These are phyloP conservation scores for Entomortierella chlamydospora DNA, from an alignment of 192 early-diverging fungal genomes.

Conservation along the genomic window DNA sequence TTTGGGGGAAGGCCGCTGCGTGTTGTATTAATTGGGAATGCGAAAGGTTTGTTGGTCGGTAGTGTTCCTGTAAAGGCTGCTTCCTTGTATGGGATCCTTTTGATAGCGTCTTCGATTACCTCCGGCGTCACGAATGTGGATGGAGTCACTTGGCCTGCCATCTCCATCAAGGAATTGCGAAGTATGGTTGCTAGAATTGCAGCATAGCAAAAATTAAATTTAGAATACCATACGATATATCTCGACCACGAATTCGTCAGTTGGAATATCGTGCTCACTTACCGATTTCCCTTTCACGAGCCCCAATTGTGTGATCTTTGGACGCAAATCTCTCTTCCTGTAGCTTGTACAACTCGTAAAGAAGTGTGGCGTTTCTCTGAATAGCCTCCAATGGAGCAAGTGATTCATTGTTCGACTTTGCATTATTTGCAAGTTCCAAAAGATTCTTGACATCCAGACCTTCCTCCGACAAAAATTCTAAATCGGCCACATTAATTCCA, in stretches of 20 bases:
- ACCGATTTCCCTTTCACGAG: constrained; percentile 59
- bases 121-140: constrained; percentile 43
- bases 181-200: constrained; percentile 39
- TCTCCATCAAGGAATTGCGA: constrained; percentile 35
- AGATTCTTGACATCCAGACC: constrained; percentile 26
- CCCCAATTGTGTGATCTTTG: constrained; percentile 45
- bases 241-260: neutral
- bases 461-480: constrained; percentile 32
- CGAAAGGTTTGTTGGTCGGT: constrained; percentile 61
- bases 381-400: constrained; percentile 26
- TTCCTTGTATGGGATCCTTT: constrained; percentile 55
- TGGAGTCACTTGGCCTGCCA: constrained; percentile 47
- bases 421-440: neutral
- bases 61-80: constrained; percentile 60
- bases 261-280: neutral
- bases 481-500: constrained; percentile 7
- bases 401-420: neutral
- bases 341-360: constrained; percentile 51
- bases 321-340: constrained; percentile 63
- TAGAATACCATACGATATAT: neutral
- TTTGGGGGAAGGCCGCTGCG: constrained; percentile 32
- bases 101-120: constrained; percentile 56
- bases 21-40: constrained; percentile 53
- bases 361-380: constrained; percentile 54
- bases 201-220: neutral